A percentile compares a stretch with the other conserved stretches of the same genome.
These are phyloP conservation scores for Bipolaris victoriae DNA, from an alignment of 2,329 filamentous ascomycete species.

Conservation along the genomic window DNA sequence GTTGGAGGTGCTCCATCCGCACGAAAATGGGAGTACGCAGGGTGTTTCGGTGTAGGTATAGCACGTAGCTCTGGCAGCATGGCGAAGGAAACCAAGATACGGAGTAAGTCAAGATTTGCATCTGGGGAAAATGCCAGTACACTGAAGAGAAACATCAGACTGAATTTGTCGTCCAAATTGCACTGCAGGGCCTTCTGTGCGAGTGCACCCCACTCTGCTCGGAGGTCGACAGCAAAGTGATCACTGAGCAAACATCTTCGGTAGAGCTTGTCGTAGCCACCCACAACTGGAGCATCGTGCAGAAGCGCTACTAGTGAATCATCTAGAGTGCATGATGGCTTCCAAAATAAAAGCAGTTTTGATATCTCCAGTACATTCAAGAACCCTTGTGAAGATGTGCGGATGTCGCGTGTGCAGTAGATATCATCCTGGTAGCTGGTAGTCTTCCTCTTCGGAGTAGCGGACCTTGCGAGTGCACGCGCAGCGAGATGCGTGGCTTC, in stretches of 20 bases:
- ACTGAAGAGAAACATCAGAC: slow-evolving; percentile 56
- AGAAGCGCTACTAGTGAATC: slow-evolving; percentile 29
- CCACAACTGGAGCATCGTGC: slow-evolving; percentile 45
- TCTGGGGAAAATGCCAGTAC: slow-evolving; percentile 52
- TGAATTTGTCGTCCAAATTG: slow-evolving; percentile 34
- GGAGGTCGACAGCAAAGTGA: slow-evolving; percentile 47
- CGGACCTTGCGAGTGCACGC: slow-evolving; percentile 18
- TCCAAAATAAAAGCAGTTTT: slow-evolving; percentile 20
- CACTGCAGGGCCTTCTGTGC: slow-evolving; percentile 46
- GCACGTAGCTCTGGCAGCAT: slow-evolving; percentile 50
- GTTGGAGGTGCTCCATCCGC: slow-evolving; percentile 38
- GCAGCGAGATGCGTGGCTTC: slow-evolving; percentile 26
- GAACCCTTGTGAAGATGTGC: not conserved
- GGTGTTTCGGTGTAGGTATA: slow-evolving; percentile 46
- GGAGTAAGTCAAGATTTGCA: slow-evolving; percentile 51
- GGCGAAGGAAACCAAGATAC: slow-evolving; percentile 55
- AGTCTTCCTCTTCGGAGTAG: not conserved
- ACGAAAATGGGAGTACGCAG: slow-evolving; percentile 45
- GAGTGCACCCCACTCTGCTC: slow-evolving; percentile 54
- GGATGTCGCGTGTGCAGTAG: slow-evolving; percentile 25
- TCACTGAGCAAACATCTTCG: slow-evolving; percentile 48
- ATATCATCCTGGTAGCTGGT: slow-evolving; percentile 1
- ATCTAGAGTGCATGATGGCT: slow-evolving; percentile 8
- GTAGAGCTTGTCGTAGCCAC: slow-evolving; percentile 48
- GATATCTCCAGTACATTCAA: slow-evolving; percentile 22